Evolutionary conservation across 495 filamentous ascomycete species (phyloP), one percentile per base, ranked within the genome.

Genomic region (Aspergillus avenaceus): DNA sequence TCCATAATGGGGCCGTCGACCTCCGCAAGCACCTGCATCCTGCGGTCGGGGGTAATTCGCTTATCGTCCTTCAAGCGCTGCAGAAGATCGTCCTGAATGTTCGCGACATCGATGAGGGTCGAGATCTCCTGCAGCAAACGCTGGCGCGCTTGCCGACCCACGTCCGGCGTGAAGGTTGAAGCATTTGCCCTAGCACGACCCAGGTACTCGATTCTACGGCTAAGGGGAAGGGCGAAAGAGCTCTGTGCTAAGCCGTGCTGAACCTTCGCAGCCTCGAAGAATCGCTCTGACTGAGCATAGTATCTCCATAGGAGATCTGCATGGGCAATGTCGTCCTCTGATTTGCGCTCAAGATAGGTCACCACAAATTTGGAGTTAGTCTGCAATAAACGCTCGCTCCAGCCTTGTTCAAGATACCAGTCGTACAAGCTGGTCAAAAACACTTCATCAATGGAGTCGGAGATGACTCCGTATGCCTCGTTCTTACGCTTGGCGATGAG

Each of bases 351-450:
- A 3, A 99, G 81, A 64, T 96, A 99, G n/a, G 80, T 83, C 22
- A 92, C 81, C 26, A 97, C 88, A 58, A 87, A 88, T 0, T 83
- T 78, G 11, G 93, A 96, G 45, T 89, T 74, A 29, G 91, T 86
- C 40, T 84, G 82, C 8, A 99, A 81, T 29, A 99, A 76, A 4
- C 88, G 84, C 45, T 97, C 89, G 22, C 74, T 84, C 81, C 87
- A 89, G 28, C 85, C 84, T 61, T 91, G 84, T 27, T 76, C 67
- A 34, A 96, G 78, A 65, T 97, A 97, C 95, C 95, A 99, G 51
- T 97, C 93, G 62, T 97, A 99, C 44, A 99, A 76, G 55, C 90
- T 85, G 23, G 88, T 92, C 64, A 97, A 82, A 70, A 97, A 99
- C 1, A 96, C 84, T 55, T 96, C 89, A 55, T 99, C 93, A 8